Percentiles rank a stretch among this genome's conserved stretches.
Evolutionary conservation across 305 asterid genomes (phyloP).

Genomic region (Stenogyne calaminthoides): DNA sequence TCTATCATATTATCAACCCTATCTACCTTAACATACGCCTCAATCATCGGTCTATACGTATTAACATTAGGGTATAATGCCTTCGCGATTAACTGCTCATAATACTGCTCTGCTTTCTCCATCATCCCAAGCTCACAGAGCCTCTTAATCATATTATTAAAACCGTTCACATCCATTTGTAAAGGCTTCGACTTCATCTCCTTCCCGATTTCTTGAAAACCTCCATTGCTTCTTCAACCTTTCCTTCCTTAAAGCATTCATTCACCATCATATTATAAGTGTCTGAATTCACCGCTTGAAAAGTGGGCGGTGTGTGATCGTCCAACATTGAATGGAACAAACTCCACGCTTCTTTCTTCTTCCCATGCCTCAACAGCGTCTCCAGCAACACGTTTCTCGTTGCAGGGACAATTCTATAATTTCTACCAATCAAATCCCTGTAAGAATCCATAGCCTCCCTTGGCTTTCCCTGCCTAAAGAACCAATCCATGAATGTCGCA

Average conservation of each 20-base stretch:
- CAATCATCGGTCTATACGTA: conserved; percentile 68
- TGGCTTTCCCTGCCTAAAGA: conserved; percentile 69
- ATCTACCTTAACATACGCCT: conserved; percentile 63
- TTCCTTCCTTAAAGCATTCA: conserved; percentile 76
- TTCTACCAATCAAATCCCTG: conserved; percentile 62
- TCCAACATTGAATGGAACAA: conserved; percentile 86
- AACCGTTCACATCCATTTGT: conserved; percentile 88
- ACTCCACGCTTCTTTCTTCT: conserved; percentile 74
- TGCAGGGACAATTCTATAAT: conserved; percentile 77
- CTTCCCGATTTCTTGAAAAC: conserved; percentile 74
- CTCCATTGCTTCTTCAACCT: conserved; percentile 68
- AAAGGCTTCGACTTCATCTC: conserved; percentile 80
- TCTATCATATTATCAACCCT: conserved; percentile 58
- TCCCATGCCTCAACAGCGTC: conserved; percentile 75
- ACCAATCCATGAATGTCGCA: conserved; percentile 95
- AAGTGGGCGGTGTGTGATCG: conserved; percentile 88
- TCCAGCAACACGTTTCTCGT: conserved; percentile 77
- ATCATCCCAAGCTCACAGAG: conserved; percentile 77
- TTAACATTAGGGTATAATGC: conserved; percentile 77
- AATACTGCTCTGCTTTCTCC: conserved; percentile 74
- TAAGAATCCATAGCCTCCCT: conserved; percentile 93
- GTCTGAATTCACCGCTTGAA: conserved; percentile 89
- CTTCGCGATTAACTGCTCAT: conserved; percentile 54
- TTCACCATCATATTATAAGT: conserved; percentile 76
- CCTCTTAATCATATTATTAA: conserved; percentile 72